These are phyloP conservation scores for Candida koratica DNA, from an alignment of 805 yeast species.

Conservation along the genomic window DNA sequence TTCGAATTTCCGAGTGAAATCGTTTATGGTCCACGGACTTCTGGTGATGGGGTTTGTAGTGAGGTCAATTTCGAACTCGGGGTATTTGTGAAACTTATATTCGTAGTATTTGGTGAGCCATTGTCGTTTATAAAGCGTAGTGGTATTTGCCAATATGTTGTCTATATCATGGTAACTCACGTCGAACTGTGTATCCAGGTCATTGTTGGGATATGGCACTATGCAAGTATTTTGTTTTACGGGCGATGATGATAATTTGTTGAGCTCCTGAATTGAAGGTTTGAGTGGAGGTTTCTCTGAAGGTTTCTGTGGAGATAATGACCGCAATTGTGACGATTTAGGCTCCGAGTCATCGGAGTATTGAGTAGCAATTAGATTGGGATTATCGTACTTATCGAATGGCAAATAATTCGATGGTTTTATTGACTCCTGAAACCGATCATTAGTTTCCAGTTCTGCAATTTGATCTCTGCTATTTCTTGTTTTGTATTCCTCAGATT, in stretches of 20 bases:
- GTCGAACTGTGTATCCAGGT: conserved; percentile 5
- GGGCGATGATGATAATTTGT: not conserved
- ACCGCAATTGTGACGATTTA: not conserved
- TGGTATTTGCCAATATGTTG: conserved; percentile 9
- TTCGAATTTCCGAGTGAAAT: conserved; percentile 22
- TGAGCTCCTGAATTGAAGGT: not conserved
- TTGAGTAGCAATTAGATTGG: conserved; percentile 13
- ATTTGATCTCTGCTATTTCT: not conserved
- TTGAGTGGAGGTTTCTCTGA: not conserved
- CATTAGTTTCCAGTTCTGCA: not conserved
- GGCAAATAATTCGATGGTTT: not conserved
- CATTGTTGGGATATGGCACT: not conserved
- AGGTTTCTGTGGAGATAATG: not conserved
- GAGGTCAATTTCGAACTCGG: conserved; percentile 23
- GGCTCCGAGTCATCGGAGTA: conserved; percentile 13
- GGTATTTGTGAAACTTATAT: conserved; percentile 19
- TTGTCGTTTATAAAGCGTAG: conserved; percentile 33
- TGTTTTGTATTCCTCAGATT: not conserved
- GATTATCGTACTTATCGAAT: conserved; percentile 5
- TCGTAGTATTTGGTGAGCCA: conserved; percentile 24
- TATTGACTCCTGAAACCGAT: not conserved
- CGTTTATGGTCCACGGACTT: conserved; percentile 32
- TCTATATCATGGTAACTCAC: not conserved
- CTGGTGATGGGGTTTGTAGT: conserved; percentile 34
- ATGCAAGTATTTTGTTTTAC: not conserved